Conservation (phyloP, 352 stramenopile genomes). For the Pythium insidiosum region DNA sequence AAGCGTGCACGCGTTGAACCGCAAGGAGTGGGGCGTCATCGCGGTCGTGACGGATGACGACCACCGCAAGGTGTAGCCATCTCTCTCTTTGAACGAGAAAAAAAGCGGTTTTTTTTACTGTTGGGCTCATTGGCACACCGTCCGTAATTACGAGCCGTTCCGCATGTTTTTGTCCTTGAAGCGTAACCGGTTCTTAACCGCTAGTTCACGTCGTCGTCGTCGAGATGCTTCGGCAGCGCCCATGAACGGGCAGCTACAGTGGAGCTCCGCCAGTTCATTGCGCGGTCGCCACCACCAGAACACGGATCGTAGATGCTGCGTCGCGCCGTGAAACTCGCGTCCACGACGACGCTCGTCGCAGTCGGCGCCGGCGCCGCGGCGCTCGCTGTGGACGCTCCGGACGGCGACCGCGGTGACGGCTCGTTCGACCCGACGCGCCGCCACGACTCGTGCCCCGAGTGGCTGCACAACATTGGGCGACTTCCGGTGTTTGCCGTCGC, state of each 20-base stretch:
- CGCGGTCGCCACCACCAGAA: constrained; percentile 6
- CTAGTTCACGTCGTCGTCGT: no score
- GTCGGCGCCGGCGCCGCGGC: constrained; percentile 15
- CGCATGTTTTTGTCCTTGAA: no score
- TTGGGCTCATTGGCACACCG: no score
- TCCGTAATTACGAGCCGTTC: no score
- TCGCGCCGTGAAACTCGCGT: constrained; percentile 3
- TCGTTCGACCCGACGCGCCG: constrained; percentile 20
- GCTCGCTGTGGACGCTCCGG: constrained; percentile 56
- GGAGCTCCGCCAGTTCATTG: no score
- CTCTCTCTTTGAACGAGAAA: no score
- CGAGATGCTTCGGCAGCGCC: no score
- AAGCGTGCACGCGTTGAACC: constrained; percentile 40
- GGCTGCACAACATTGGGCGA: constrained; percentile 51
- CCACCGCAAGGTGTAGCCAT: no score
- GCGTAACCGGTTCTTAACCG: no score
- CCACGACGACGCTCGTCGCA: constrained; percentile 6
- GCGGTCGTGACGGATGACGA: no score
- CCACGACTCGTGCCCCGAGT: constrained; percentile 47
- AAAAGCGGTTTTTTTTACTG: no score
- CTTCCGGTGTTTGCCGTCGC: constrained; percentile 35
- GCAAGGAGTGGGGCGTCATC: constrained; percentile 48
- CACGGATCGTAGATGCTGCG: constrained; percentile 15
- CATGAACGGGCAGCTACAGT: no score
- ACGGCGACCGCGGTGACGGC: constrained; percentile 44